These are phyloP conservation scores for Boletus rubescentipes DNA, from an alignment of 768 basidiomycete species.

Conservation along the genomic window DNA sequence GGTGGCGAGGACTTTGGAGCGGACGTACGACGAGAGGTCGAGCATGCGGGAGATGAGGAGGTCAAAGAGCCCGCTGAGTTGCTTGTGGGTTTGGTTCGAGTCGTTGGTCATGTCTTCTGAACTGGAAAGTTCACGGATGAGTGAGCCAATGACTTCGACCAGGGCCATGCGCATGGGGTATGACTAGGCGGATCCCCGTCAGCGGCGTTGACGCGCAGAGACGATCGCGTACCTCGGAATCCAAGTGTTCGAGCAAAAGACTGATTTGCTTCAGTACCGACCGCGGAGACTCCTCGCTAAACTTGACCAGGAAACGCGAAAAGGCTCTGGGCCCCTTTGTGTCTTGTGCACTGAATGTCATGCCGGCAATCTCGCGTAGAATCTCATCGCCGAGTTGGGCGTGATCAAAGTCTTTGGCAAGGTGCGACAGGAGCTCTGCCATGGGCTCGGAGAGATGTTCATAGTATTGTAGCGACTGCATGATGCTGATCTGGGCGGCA, in stretches of 20 bases:
- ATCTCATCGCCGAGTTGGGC: constrained; percentile 89
- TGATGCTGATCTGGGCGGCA: constrained; percentile 85
- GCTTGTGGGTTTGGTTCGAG: constrained; percentile 53
- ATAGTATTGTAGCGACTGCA: constrained; percentile 89
- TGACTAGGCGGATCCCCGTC: constrained; percentile 48
- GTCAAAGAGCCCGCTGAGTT: constrained; percentile 79
- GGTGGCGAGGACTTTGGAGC: constrained; percentile 81
- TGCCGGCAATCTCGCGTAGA: constrained; percentile 80
- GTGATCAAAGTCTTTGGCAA: constrained; percentile 86
- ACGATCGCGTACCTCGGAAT: constrained; percentile 73
- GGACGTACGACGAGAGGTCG: constrained; percentile 88
- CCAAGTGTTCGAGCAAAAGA: constrained; percentile 79
- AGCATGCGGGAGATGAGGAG: constrained; percentile 84
- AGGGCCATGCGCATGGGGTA: constrained; percentile 97
- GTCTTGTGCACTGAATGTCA: constrained; percentile 77
- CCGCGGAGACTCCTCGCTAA: constrained; percentile 77
- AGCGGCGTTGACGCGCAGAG: not conserved
- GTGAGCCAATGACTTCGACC: constrained; percentile 82
- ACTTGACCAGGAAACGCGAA: constrained; percentile 77
- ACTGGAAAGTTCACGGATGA: constrained; percentile 77
- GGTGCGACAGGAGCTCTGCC: constrained; percentile 82
- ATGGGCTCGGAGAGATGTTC: constrained; percentile 94
- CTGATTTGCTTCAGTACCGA: constrained; percentile 87
- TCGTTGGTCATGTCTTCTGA: constrained; percentile 49
- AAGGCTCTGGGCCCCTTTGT: constrained; percentile 86